These are phyloP conservation scores for Claviceps humidiphila DNA, from an alignment of 2,329 filamentous ascomycete species.

Conservation along the genomic window DNA sequence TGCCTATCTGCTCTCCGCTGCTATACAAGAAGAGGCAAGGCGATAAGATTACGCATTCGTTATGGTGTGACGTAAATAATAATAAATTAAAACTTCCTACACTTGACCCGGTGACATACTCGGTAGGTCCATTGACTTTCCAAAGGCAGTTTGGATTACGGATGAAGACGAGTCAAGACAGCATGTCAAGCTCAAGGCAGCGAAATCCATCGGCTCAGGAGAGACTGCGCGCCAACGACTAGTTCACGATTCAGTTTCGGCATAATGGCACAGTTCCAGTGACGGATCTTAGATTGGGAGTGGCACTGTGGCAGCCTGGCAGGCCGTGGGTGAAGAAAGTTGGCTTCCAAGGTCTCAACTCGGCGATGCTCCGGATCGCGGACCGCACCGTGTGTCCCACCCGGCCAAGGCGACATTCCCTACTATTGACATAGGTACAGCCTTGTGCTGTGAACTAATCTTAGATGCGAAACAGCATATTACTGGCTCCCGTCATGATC, in stretches of 20 bases:
- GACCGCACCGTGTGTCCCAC: neutral
- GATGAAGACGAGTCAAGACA: neutral
- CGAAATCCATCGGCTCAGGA: neutral
- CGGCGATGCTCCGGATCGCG: neutral
- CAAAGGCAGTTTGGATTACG: conserved; percentile 13
- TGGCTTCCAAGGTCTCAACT: neutral
- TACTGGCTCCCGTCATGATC: too few relatives aligned
- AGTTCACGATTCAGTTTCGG: too few relatives aligned
- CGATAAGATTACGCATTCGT: conserved; percentile 29
- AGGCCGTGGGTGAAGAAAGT: too few relatives aligned
- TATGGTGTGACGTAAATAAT: conserved; percentile 22
- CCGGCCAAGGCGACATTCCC: neutral
- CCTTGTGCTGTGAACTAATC: too few relatives aligned
- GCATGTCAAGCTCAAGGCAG: neutral
- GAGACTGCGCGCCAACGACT: too few relatives aligned
- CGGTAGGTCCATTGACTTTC: conserved; percentile 22
- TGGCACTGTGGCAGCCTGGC: too few relatives aligned
- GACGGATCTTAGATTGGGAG: too few relatives aligned
- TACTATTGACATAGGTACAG: too few relatives aligned
- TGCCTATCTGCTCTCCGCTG: neutral
- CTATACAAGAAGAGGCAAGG: neutral
- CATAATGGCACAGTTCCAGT: too few relatives aligned
- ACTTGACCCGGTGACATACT: conserved; percentile 25
- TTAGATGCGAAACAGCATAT: too few relatives aligned
- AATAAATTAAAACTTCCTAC: too few relatives aligned